These are phyloP conservation scores for Suillus hirtellus DNA, from an alignment of 768 basidiomycete genomes.

Conservation along the genomic window DNA sequence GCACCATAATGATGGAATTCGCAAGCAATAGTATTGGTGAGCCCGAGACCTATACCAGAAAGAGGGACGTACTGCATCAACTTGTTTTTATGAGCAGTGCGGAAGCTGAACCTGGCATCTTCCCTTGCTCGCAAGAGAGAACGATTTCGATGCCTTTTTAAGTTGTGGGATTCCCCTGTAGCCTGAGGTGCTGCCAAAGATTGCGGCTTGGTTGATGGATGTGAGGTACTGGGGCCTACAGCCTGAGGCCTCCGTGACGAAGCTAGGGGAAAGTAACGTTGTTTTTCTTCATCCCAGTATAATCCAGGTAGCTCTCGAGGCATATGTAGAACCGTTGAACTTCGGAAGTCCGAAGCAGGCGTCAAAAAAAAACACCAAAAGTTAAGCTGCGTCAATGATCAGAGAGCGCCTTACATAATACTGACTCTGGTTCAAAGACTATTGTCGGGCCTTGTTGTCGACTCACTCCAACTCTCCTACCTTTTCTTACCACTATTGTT, in stretches of 20 bases:
- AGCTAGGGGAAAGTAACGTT: slow-evolving; percentile 59
- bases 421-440: background rate
- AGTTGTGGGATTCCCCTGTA: background rate
- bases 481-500: background rate
- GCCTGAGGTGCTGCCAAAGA: background rate
- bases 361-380: too few relatives aligned
- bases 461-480: background rate
- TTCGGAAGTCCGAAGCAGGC: too few relatives aligned
- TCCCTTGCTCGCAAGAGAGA: slow-evolving; percentile 3
- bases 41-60: background rate
- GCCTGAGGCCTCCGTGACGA: slow-evolving; percentile 26
- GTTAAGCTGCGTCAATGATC: background rate
- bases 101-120: slow-evolving; percentile 2
- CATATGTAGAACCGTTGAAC: slow-evolving; percentile 33
- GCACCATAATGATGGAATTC: background rate
- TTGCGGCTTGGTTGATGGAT: slow-evolving; percentile 11
- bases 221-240: background rate
- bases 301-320: slow-evolving; percentile 55
- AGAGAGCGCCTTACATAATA: background rate
- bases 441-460: background rate
- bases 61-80: slow-evolving; percentile 28
- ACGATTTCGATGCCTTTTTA: background rate
- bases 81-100: slow-evolving; percentile 23
- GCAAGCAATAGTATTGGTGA: background rate
- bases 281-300: slow-evolving; percentile 51